Evolutionary conservation across 768 basidiomycete genomes (phyloP).

Genomic region (Macrolepiota dolichaula): DNA sequence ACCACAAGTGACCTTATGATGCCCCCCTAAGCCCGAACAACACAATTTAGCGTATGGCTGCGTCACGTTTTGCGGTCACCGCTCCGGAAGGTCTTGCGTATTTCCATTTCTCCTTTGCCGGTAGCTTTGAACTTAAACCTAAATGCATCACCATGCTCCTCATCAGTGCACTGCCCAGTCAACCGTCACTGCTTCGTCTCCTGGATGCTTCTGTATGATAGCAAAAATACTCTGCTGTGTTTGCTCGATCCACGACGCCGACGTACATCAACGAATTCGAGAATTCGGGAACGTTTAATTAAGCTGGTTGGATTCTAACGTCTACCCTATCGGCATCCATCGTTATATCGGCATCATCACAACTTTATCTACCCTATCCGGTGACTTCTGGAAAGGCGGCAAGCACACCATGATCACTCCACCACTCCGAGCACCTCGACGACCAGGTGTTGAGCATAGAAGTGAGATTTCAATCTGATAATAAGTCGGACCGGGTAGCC

Average conservation of each 20-base stretch:
- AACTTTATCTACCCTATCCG: background rate
- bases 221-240: background rate
- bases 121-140: background rate
- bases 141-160: background rate
- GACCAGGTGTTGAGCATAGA: background rate
- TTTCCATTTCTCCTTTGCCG: background rate
- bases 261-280: background rate
- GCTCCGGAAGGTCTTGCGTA: background rate
- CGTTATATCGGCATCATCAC: background rate
- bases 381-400: background rate
- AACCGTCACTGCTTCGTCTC: background rate
- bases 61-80: background rate
- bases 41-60: background rate
- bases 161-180: too few species aligned
- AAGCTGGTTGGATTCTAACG: background rate
- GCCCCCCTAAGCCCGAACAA: background rate
- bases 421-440: background rate
- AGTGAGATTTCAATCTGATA: constrained; percentile 28
- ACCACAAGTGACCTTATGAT: background rate
- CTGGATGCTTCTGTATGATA: background rate
- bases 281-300: background rate
- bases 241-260: background rate
- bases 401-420: background rate
- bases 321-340: background rate
- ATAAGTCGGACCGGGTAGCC: constrained; percentile 53